A percentile compares a stretch with the other conserved stretches of the same genome.
These are phyloP conservation scores for Erysiphe neolycopersici DNA, from an alignment of 2,329 filamentous ascomycete species.

Conservation along the genomic window DNA sequence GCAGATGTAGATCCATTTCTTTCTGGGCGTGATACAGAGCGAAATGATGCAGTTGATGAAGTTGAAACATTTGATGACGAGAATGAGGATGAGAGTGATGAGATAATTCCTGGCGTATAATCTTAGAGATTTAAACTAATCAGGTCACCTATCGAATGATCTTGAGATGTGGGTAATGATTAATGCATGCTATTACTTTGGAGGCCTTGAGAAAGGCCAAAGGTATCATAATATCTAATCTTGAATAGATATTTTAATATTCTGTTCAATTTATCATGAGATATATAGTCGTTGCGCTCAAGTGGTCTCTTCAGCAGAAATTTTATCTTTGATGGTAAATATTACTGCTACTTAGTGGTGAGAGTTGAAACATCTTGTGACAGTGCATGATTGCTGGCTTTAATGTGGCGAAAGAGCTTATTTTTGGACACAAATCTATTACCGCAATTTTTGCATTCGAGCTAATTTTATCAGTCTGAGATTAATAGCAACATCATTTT, in stretches of 20 bases:
- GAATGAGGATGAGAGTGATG: neutral
- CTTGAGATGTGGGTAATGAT: too few relatives aligned
- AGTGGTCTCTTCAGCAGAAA: too few relatives aligned
- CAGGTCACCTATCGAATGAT: too few relatives aligned
- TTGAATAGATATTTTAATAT: too few relatives aligned
- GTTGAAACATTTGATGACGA: constrained; percentile 62
- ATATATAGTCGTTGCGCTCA: too few relatives aligned
- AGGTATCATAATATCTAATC: too few relatives aligned
- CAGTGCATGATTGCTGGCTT: constrained; percentile 27
- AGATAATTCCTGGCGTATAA: too few relatives aligned
- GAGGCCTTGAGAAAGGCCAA: too few relatives aligned
- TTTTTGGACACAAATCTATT: constrained; percentile 30
- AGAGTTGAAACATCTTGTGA: constrained; percentile 7
- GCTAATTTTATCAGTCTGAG: constrained; percentile 9
- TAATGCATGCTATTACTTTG: too few relatives aligned
- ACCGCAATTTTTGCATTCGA: constrained; percentile 29
- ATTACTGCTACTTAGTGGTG: neutral
- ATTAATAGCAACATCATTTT: neutral
- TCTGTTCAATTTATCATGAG: too few relatives aligned
- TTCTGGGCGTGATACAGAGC: constrained; percentile 25
- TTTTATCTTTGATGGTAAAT: neutral
- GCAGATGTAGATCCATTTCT: constrained; percentile 38
- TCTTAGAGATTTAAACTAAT: too few relatives aligned
- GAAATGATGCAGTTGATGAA: constrained; percentile 55
- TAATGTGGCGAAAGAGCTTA: constrained; percentile 36